phyloP scores from a whole-genome alignment of 2,329 filamentous ascomycete species.

The Aspergillus pseudotamarii region DNA sequence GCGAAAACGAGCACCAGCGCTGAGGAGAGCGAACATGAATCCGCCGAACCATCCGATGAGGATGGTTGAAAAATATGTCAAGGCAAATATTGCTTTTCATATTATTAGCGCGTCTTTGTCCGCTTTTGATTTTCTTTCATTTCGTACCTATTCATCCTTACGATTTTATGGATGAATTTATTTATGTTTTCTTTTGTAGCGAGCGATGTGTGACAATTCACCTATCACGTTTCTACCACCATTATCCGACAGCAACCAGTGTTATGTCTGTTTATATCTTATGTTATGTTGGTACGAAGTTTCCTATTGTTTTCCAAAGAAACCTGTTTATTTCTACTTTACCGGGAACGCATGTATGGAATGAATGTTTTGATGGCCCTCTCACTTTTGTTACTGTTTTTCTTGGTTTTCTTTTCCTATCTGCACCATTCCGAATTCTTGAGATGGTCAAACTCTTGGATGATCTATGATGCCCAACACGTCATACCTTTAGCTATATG shows the following conservation, averaged over 20 bases:
- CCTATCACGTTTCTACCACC: slow-evolving; percentile 20
- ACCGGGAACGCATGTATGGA: slow-evolving; percentile 30
- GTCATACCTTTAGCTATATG: slow-evolving; percentile 1
- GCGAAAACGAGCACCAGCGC: slow-evolving; percentile 48
- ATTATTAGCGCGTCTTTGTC: neutral
- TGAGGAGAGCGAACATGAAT: slow-evolving; percentile 57
- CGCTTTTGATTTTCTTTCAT: slow-evolving; percentile 9
- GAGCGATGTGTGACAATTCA: slow-evolving; percentile 38
- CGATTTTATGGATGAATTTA: slow-evolving; percentile 34
- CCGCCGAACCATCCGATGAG: slow-evolving; percentile 51
- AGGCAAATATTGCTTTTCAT: neutral
- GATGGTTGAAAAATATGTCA: slow-evolving; percentile 44
- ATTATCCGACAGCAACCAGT: slow-evolving; percentile 16
- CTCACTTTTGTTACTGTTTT: slow-evolving; percentile 3
- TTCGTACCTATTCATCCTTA: slow-evolving; percentile 27
- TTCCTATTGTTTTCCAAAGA: slow-evolving; percentile 18
- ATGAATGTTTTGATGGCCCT: slow-evolving; percentile 21
- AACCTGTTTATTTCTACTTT: slow-evolving; percentile 22
- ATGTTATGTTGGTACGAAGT: slow-evolving; percentile 32
- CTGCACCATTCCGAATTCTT: neutral
- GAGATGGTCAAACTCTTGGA: slow-evolving; percentile 3
- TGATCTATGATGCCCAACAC: slow-evolving; percentile 1
- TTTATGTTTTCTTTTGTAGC: slow-evolving; percentile 28
- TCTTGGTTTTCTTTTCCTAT: slow-evolving; percentile 8
- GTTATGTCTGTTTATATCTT: slow-evolving; percentile 34